Percentiles rank a stretch among this genome's conserved stretches.
Conservation (phyloP, 225 moss, liverwort and hornwort species). For the Marchantia polymorpha region DNA sequence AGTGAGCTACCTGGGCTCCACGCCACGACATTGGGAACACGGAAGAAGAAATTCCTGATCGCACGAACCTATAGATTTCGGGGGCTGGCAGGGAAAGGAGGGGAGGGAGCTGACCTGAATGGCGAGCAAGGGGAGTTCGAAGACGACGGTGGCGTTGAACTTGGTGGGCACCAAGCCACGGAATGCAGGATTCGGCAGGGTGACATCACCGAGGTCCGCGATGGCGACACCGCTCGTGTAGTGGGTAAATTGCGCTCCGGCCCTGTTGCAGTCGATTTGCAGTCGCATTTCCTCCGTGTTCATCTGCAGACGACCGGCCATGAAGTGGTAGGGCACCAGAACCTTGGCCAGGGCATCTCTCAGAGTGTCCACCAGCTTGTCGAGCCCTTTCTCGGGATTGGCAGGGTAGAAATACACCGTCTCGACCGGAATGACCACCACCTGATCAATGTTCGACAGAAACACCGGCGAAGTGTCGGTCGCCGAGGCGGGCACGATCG, state of each 20-base stretch:
- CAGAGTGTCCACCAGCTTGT: constrained; percentile 35
- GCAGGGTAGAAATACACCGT: constrained; percentile 45
- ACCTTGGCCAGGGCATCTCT: constrained; percentile 54
- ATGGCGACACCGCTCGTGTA: constrained; percentile 58
- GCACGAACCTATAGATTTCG: background rate
- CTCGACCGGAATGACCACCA: constrained; percentile 46
- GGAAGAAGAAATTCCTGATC: background rate
- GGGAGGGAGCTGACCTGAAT: constrained; percentile 53
- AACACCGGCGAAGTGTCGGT: constrained; percentile 20
- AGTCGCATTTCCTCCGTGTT: constrained; percentile 41
- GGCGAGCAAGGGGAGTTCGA: constrained; percentile 62
- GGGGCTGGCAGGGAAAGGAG: background rate
- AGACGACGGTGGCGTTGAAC: constrained; percentile 48
- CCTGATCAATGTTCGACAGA: constrained; percentile 45
- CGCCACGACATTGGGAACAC: background rate
- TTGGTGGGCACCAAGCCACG: constrained; percentile 67
- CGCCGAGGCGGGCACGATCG: constrained; percentile 27
- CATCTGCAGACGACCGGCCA: constrained; percentile 59
- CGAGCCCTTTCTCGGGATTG: constrained; percentile 32
- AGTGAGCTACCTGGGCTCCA: background rate
- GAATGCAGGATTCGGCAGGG: constrained; percentile 60
- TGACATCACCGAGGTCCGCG: constrained; percentile 72
- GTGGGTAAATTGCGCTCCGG: constrained; percentile 60
- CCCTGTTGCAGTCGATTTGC: constrained; percentile 70
- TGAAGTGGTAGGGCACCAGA: constrained; percentile 77